Percentiles rank a stretch among this genome's conserved stretches.
phyloP scores from a whole-genome alignment of 2,329 filamentous ascomycete species.

The Ustulina deusta region DNA sequence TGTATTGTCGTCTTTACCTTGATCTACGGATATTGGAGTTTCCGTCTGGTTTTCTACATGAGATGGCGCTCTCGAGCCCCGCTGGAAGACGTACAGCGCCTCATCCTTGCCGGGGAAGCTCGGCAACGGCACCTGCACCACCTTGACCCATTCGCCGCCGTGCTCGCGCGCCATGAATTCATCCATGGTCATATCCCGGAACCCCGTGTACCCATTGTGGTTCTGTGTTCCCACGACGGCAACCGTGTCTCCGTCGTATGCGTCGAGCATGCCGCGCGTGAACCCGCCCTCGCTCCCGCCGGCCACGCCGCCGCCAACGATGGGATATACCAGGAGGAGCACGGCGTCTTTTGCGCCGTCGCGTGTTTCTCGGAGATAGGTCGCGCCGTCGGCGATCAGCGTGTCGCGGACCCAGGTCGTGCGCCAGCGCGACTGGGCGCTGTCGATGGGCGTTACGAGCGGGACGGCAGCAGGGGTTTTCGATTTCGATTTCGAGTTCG shows the following conservation, averaged over 20 bases:
- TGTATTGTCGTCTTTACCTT: slow-evolving; percentile 19
- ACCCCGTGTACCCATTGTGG: slow-evolving; percentile 78
- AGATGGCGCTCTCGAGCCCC: slow-evolving; percentile 55
- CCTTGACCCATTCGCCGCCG: slow-evolving; percentile 68
- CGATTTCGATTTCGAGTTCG: slow-evolving; percentile 5
- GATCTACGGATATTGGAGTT: background rate
- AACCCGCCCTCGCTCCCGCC: slow-evolving; percentile 74
- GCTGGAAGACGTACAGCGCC: slow-evolving; percentile 75
- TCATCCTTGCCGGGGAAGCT: slow-evolving; percentile 84
- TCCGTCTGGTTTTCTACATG: slow-evolving; percentile 2
- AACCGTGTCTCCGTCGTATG: slow-evolving; percentile 72
- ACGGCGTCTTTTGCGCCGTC: slow-evolving; percentile 66
- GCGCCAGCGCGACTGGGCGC: slow-evolving; percentile 74
- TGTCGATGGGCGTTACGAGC: slow-evolving; percentile 72
- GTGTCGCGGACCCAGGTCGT: slow-evolving; percentile 77
- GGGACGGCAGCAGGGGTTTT: slow-evolving; percentile 52
- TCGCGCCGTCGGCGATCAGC: slow-evolving; percentile 68
- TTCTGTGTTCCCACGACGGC: slow-evolving; percentile 83
- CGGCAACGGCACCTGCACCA: slow-evolving; percentile 74
- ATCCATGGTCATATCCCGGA: slow-evolving; percentile 72
- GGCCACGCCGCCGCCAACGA: slow-evolving; percentile 73
- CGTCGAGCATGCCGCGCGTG: slow-evolving; percentile 70
- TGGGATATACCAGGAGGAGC: slow-evolving; percentile 78
- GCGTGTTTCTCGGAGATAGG: slow-evolving; percentile 64
- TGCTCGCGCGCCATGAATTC: slow-evolving; percentile 68